These are phyloP conservation scores for Eurotiales sp. DNA, from an alignment of 2,329 filamentous ascomycete species.

Conservation along the genomic window DNA sequence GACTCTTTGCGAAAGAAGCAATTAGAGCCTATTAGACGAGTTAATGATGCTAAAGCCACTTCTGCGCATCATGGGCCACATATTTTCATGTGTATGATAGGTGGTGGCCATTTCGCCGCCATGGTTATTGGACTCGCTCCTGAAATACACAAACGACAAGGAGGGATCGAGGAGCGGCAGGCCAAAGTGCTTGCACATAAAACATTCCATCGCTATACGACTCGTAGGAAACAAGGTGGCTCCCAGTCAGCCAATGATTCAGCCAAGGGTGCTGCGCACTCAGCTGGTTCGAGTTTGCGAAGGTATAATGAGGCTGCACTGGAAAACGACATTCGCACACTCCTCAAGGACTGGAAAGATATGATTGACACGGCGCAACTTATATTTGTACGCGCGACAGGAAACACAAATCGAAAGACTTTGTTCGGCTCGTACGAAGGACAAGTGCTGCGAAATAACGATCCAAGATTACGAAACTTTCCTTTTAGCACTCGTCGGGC, in stretches of 20 bases:
- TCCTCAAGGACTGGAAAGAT: constrained; percentile 79
- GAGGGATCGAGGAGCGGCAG: constrained; percentile 73
- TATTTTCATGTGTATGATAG: constrained; percentile 97
- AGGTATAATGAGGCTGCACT: constrained; percentile 92
- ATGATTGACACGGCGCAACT: constrained; percentile 81
- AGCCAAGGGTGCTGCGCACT: constrained; percentile 90
- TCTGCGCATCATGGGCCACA: constrained; percentile 60
- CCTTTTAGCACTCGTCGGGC: constrained; percentile 90
- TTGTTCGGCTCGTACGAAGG: constrained; percentile 89
- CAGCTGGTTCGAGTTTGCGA: constrained; percentile 82
- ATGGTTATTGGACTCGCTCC: constrained; percentile 91
- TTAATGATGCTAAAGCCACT: constrained; percentile 31
- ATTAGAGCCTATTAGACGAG: constrained; percentile 54
- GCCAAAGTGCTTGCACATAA: constrained; percentile 91
- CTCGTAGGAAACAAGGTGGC: constrained; percentile 90
- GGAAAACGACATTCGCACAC: constrained; percentile 76
- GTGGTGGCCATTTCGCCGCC: constrained; percentile 92
- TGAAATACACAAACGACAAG: constrained; percentile 65
- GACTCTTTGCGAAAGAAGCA: constrained; percentile 74
- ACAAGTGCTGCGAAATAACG: constrained; percentile 74
- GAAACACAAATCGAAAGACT: constrained; percentile 78
- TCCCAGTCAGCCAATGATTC: constrained; percentile 91
- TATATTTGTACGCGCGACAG: constrained; percentile 85
- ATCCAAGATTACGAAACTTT: constrained; percentile 77
- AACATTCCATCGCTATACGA: constrained; percentile 97